Percentiles rank a stretch among this genome's conserved stretches.
Evolutionary conservation across 2,329 filamentous ascomycete species (phyloP).

Genomic region (Cladosporium sp.): DNA sequence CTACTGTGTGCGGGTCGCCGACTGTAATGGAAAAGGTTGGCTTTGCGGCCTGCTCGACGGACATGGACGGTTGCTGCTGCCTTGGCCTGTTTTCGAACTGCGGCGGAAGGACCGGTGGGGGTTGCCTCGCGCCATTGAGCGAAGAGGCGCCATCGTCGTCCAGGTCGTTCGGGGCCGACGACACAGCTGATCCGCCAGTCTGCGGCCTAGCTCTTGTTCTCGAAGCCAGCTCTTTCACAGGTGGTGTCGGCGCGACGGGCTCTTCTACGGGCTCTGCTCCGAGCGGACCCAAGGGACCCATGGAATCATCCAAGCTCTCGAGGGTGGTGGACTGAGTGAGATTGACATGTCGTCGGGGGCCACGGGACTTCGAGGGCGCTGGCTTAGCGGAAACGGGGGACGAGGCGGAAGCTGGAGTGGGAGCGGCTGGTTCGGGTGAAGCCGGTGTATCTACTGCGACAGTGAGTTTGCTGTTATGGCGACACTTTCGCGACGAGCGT

Average conservation of each 20-base stretch:
- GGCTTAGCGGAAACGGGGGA: slow-evolving; percentile 20
- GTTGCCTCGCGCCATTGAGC: slow-evolving; percentile 52
- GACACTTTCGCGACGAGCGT: not conserved
- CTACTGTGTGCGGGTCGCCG: slow-evolving; percentile 95
- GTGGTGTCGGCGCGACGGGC: slow-evolving; percentile 55
- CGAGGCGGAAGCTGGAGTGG: slow-evolving; percentile 19
- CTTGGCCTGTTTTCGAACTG: slow-evolving; percentile 39
- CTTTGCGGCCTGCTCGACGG: slow-evolving; percentile 87
- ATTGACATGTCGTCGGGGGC: slow-evolving; percentile 58
- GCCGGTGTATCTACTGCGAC: slow-evolving; percentile 7
- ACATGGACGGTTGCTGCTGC: slow-evolving; percentile 70
- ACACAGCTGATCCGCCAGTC: slow-evolving; percentile 33
- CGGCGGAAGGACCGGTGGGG: slow-evolving; percentile 54
- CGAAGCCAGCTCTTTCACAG: slow-evolving; percentile 53
- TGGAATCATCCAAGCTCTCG: slow-evolving; percentile 65
- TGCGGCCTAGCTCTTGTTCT: slow-evolving; percentile 34
- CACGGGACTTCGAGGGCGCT: slow-evolving; percentile 37
- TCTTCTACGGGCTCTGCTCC: slow-evolving; percentile 47
- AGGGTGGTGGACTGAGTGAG: slow-evolving; percentile 73
- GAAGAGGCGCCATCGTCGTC: slow-evolving; percentile 55
- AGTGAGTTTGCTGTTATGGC: not conserved
- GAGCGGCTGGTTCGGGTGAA: slow-evolving; percentile 10
- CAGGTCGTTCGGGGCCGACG: slow-evolving; percentile 48
- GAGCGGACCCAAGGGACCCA: slow-evolving; percentile 69
- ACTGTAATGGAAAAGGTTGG: slow-evolving; percentile 86